Evolutionary conservation across 225 moss, liverwort and hornwort species (phyloP).

Genomic region (Neckera pumila): DNA sequence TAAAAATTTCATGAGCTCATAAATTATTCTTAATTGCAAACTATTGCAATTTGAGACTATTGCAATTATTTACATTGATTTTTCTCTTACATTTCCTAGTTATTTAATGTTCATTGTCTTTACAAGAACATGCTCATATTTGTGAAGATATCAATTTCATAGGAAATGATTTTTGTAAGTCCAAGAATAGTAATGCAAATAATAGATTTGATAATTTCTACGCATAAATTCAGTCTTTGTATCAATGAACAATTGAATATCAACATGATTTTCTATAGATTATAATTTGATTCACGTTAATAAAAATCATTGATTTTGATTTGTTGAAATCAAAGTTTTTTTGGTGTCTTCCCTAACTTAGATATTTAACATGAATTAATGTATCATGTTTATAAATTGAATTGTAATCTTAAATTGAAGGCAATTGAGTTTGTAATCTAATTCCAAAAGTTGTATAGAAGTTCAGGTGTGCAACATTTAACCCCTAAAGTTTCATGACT

Average conservation of each 20-base stretch:
- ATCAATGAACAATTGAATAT: not conserved
- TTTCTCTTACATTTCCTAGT: not conserved
- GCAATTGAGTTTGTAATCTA: not conserved
- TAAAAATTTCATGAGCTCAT: not conserved
- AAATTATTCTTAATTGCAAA: not conserved
- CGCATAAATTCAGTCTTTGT: too few relatives aligned
- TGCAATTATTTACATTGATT: not conserved
- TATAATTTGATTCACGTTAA: not conserved
- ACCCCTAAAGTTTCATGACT: too few relatives aligned
- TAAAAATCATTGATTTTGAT: not conserved
- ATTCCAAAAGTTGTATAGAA: not conserved
- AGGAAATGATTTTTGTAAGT: not conserved
- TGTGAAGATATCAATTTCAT: not conserved
- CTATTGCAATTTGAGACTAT: not conserved
- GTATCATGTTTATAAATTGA: not conserved
- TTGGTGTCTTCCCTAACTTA: not conserved
- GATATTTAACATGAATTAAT: not conserved
- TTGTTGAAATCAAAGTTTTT: not conserved
- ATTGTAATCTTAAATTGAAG: not conserved
- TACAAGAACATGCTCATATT: not conserved
- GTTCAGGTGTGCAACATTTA: not conserved
- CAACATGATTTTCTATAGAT: not conserved
- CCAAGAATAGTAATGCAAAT: not conserved
- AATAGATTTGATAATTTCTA: not conserved
- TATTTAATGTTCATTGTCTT: not conserved